Evolutionary conservation across 2,329 filamentous ascomycete genomes (phyloP), one percentile per base, ranked within the genome.

Genomic region (Diaporthe citrichinensis): DNA sequence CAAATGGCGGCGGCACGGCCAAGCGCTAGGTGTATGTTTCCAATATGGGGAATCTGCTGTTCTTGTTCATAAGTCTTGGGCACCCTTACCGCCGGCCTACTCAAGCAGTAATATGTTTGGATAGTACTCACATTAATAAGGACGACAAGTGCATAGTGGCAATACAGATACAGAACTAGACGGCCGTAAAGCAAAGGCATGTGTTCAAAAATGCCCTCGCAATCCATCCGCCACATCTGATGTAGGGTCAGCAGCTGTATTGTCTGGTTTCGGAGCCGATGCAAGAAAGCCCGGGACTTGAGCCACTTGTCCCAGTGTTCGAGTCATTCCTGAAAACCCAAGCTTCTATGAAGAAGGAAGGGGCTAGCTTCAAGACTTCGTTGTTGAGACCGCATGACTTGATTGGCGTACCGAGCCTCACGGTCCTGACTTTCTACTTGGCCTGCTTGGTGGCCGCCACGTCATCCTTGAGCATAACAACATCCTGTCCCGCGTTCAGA

Each of bases 1-100:
- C 7, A 39, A 46, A 25, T 53, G 62, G 62, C 62, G 62, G 62
- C 62, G 46, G 62, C 62, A 53, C 31, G 31, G 46, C 62, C 62
- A 67, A 67, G 62, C 44, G 23, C 59, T 31, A 65, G 59, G 39
- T 46, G 39, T 8, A 36, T 53, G 62, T 68, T 68, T 68, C 62
- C 23, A 31, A 68, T 68, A 68, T 53, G n/a, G n/a, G 46, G 62
- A 39, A 36, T 39, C 5, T 25, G 62, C 31, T 8, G 23, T 67
- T n/a, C 23, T 25, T 51, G 3, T 51, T 36, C 28, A 68, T 53
- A 39, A 68, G 39, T 20, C 46, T 28, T 68, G 14, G 34, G n/a
- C 62, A 31, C 31, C 46, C 23, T 39, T 68, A 68, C 46, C 62
- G 62, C 62, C 62, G 31, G 62, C 62, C 31, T 17, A 9, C 1